phyloP scores from a whole-genome alignment of 2,329 filamentous ascomycete genomes.

The Aureobasidium sp. region DNA sequence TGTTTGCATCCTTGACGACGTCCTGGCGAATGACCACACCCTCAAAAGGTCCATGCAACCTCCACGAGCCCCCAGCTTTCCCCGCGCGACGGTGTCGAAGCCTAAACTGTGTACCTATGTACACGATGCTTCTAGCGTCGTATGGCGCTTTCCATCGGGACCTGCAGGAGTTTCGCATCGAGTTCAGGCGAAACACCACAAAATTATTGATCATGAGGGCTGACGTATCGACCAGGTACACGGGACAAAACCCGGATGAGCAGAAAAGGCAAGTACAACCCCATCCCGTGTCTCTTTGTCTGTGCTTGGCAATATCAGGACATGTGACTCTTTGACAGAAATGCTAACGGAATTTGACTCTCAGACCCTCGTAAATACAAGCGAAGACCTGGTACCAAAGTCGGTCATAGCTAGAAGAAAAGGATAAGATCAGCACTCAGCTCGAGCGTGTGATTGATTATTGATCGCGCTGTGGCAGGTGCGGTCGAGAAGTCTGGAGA shows the following conservation, averaged over 20 bases:
- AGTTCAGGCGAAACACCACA: neutral
- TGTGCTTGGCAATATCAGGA: neutral
- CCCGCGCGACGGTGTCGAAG: neutral
- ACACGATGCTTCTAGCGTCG: neutral
- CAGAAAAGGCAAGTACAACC: conserved; percentile 45
- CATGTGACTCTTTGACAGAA: neutral
- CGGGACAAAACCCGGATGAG: conserved; percentile 63
- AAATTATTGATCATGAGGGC: conserved; percentile 2
- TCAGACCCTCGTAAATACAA: conserved; percentile 64
- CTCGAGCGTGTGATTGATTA: neutral
- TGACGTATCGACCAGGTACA: conserved; percentile 44
- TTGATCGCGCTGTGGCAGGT: neutral
- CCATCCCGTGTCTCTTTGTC: neutral
- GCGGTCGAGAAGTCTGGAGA: neutral
- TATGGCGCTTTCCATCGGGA: neutral
- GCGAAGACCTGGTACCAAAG: conserved; percentile 29
- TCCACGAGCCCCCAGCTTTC: neutral
- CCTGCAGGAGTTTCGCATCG: neutral
- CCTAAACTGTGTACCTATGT: neutral
- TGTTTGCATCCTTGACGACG: neutral
- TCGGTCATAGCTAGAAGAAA: neutral
- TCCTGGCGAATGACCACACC: neutral
- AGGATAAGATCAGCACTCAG: neutral
- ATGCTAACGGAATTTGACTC: neutral
- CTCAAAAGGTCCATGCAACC: neutral